Conservation (phyloP, 164 flowering plant species). For the Stephania yunnanensis region DNA sequence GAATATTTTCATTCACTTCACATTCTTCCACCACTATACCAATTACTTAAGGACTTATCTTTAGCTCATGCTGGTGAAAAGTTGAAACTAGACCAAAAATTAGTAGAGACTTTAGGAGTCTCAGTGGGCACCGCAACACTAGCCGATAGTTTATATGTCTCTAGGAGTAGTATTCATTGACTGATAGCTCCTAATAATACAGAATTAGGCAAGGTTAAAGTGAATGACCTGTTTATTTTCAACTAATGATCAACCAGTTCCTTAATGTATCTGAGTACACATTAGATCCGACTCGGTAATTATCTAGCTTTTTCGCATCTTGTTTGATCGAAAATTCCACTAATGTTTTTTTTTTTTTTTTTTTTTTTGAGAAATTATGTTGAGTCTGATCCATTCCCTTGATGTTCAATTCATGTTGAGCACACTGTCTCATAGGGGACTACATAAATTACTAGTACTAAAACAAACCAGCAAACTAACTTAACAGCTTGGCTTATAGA, state of each 20-base stretch:
- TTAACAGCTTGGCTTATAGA: neutral
- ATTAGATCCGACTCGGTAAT: neutral
- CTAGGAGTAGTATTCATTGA: neutral
- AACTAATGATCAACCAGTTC: neutral
- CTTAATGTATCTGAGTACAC: neutral
- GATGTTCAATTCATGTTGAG: neutral
- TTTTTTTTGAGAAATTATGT: neutral
- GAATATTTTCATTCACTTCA: neutral
- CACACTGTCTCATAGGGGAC: neutral
- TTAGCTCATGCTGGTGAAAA: neutral
- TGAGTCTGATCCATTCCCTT: neutral
- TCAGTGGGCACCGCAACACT: slow-evolving; percentile 4
- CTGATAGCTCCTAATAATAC: neutral
- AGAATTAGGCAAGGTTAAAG: neutral
- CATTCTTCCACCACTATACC: neutral
- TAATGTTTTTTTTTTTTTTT: too few species aligned
- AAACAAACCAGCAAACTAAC: neutral
- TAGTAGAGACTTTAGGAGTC: neutral
- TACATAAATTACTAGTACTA: neutral
- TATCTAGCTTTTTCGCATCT: neutral
- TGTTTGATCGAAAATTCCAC: neutral
- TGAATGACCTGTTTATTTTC: neutral
- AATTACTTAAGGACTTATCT: neutral
- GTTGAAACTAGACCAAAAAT: neutral
- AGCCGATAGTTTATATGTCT: neutral